These are phyloP conservation scores for Fragaria vesca DNA, from an alignment of 306 rosid genomes.

Conservation along the genomic window DNA sequence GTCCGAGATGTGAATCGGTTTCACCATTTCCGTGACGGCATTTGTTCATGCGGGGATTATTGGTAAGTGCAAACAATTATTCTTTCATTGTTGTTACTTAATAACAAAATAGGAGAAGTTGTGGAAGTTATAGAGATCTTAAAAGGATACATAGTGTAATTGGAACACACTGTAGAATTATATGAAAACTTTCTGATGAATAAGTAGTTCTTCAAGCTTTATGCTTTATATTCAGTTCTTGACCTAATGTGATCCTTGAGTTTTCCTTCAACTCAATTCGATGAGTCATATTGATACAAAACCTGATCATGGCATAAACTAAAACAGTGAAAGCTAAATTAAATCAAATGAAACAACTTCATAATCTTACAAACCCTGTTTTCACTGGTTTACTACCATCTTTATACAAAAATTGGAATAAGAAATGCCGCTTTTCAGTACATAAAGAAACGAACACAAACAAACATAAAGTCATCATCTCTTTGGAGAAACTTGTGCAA, in stretches of 20 bases:
- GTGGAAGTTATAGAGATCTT: constrained; percentile 15
- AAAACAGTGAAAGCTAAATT: not conserved
- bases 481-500: not conserved
- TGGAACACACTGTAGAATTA: not conserved
- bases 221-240: not conserved
- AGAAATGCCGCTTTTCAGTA: not conserved
- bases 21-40: constrained; percentile 77
- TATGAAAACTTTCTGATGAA: not conserved
- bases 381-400: not conserved
- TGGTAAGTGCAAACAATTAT: constrained; percentile 49
- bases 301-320: not conserved
- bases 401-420: not conserved
- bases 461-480: not conserved
- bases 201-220: not conserved
- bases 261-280: not conserved
- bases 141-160: constrained; percentile 1
- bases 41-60: constrained; percentile 91
- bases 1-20: constrained; percentile 91
- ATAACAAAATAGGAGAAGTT: not conserved
- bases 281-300: not conserved
- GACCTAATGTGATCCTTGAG: not conserved
- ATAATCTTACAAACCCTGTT: not conserved
- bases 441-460: not conserved
- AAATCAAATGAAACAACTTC: not conserved
- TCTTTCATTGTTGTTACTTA: constrained; percentile 2